Base-by-base conservation (phyloP, 495 filamentous ascomycete species). In the Lasiosphaeria hispida region DNA sequence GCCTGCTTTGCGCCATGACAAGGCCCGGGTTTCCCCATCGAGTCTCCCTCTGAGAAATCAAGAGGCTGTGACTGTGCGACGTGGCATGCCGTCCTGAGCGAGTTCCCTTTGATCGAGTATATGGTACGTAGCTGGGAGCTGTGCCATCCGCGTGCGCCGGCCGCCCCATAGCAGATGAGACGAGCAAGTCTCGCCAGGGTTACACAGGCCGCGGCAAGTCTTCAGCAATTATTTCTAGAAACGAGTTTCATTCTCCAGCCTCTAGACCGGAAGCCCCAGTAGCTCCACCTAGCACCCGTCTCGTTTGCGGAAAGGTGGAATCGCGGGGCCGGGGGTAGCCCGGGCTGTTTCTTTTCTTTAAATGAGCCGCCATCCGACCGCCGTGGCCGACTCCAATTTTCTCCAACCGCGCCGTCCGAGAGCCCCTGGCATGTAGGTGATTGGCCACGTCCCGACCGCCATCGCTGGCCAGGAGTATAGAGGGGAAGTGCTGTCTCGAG, bases 281-380 rank as follows among this genome's bases (percentile, higher is more conserved):
- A 49, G 33, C 57, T 52, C 65, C 65, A 64, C 65, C n/a, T 30
- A 30, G 17, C 42, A 44, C 35, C 53, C 38, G 41, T 23, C 10
- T 40, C 47, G 10, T 48, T 37, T 23, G 48, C 43, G 23, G 17
- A 34, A 52, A 34, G 49, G 44, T 37, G 43, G 39, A 48, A 58
- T 64, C 55, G 50, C 40, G 62, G 58, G 62, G 54, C 62, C 36
- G 49, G 57, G 44, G 35, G 5, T 6, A 44, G 40, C 30, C 57
- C 40, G 37, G 33, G 43, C 40, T 48, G 44, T 60, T 41, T 42
- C 61, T 62, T 59, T 63, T 51, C 13, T 45, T 39, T 49, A n/a
- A 52, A 47, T 51, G 63, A 66, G 60, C 63, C 60, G 60, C 60
- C 54, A 57, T 54, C 45, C 36, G 54, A 52, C 43, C 17, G 48